Conservation (phyloP, 2,329 filamentous ascomycete genomes). For the Torrubiella hemipterigena region DNA sequence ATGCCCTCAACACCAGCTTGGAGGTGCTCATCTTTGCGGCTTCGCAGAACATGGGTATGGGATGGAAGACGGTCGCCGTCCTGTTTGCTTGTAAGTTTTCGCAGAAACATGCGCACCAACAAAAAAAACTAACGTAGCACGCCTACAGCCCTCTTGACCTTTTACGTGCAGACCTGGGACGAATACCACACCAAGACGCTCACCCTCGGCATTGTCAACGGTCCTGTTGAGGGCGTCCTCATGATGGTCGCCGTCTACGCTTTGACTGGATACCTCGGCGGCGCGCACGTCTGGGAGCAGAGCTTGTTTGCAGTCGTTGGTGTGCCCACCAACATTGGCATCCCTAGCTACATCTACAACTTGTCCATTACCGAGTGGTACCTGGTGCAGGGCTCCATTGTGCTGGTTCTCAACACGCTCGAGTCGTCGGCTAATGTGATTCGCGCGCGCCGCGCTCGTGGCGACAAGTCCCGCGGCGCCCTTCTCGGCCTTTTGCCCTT, state of each 20-base stretch:
- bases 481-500: slow-evolving; percentile 78
- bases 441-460: slow-evolving; percentile 60
- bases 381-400: slow-evolving; percentile 70
- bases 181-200: slow-evolving; percentile 97
- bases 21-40: slow-evolving; percentile 87
- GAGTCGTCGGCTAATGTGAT: slow-evolving; percentile 77
- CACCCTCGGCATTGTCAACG: slow-evolving; percentile 82
- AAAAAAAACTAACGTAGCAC: slow-evolving; percentile 5
- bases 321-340: slow-evolving; percentile 47
- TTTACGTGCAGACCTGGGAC: slow-evolving; percentile 98
- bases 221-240: slow-evolving; percentile 87
- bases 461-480: slow-evolving; percentile 59
- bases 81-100: slow-evolving; percentile 63
- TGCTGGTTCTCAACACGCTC: slow-evolving; percentile 76
- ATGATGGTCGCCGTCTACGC: slow-evolving; percentile 73
- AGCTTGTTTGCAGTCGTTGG: slow-evolving; percentile 63
- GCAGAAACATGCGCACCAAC: neutral
- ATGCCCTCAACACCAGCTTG: slow-evolving; percentile 91
- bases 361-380: slow-evolving; percentile 88
- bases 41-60: slow-evolving; percentile 84
- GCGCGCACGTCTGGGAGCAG: slow-evolving; percentile 87
- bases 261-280: slow-evolving; percentile 73
- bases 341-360: slow-evolving; percentile 63
- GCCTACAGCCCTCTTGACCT: slow-evolving; percentile 68
- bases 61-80: slow-evolving; percentile 74